Evolutionary conservation across 2,329 filamentous ascomycete species (phyloP).

Genomic region (Elsinoe necatrix): DNA sequence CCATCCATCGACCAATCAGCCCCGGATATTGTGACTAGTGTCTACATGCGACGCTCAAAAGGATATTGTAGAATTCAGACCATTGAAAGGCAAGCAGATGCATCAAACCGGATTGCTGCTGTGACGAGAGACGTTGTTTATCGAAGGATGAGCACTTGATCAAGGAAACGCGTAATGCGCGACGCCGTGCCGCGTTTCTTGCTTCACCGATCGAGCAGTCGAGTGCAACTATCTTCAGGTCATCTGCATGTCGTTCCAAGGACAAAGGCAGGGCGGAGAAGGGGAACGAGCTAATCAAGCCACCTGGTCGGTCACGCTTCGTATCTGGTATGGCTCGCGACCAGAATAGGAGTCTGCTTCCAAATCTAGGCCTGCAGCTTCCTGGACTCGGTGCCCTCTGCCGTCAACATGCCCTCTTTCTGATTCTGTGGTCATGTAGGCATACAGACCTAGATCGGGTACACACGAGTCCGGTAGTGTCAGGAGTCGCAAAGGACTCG

Average conservation of each 20-base stretch:
- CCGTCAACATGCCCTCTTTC: neutral
- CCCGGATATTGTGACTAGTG: neutral
- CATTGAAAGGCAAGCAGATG: neutral
- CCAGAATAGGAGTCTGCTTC: conserved; percentile 5
- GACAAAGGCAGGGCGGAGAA: neutral
- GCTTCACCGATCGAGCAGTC: neutral
- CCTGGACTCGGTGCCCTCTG: neutral
- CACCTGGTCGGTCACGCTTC: conserved; percentile 2
- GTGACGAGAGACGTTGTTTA: neutral
- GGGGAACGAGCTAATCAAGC: neutral
- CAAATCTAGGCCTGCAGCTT: neutral
- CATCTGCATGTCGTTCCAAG: conserved; percentile 6
- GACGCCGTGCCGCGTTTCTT: neutral
- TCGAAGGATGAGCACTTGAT: conserved; percentile 1
- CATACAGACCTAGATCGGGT: neutral
- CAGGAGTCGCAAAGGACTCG: too few species aligned
- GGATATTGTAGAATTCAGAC: neutral
- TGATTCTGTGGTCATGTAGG: neutral
- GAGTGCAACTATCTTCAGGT: neutral
- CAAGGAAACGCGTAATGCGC: conserved; percentile 12
- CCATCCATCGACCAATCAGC: neutral
- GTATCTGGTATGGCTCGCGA: conserved; percentile 6
- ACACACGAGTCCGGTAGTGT: neutral
- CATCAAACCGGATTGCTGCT: neutral
- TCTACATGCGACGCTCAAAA: neutral